A percentile compares a stretch with the other conserved stretches of the same genome.
Conservation (phyloP, 352 stramenopile species). For the Pythium aristosporum region DNA sequence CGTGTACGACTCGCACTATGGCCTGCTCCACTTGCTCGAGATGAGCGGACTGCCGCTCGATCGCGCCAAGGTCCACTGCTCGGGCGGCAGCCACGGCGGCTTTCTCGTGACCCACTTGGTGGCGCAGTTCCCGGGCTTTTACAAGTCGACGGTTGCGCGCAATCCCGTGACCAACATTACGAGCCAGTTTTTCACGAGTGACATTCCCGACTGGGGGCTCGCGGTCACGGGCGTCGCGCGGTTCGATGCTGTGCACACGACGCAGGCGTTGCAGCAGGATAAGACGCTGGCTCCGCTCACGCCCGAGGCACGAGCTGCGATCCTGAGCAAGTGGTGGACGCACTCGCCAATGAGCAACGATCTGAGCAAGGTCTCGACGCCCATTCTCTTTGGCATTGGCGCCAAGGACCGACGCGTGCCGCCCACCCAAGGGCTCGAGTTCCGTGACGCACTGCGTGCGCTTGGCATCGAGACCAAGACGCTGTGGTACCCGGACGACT, state of each 20-base stretch:
- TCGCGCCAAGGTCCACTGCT: slow-evolving; percentile 83
- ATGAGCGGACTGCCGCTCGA: slow-evolving; percentile 70
- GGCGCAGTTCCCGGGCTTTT: slow-evolving; percentile 93
- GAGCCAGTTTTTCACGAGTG: slow-evolving; percentile 90
- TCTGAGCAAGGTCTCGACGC: slow-evolving; percentile 84
- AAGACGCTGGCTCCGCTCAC: slow-evolving; percentile 36
- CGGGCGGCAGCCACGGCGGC: slow-evolving; percentile 94
- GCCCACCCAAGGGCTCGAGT: slow-evolving; percentile 91
- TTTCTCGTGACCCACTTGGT: slow-evolving; percentile 94
- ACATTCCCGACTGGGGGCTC: slow-evolving; percentile 97
- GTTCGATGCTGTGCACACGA: slow-evolving; percentile 87
- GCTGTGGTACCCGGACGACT: slow-evolving; percentile 78
- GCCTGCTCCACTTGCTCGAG: slow-evolving; percentile 68
- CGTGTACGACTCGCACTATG: slow-evolving; percentile 91
- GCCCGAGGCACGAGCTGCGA: slow-evolving; percentile 48
- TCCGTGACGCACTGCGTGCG: slow-evolving; percentile 82
- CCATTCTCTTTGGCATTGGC: slow-evolving; percentile 91
- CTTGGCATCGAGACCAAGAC: slow-evolving; percentile 53
- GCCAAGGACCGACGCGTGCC: slow-evolving; percentile 91
- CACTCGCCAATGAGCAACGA: slow-evolving; percentile 86
- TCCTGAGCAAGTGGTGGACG: slow-evolving; percentile 84
- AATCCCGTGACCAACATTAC: slow-evolving; percentile 96
- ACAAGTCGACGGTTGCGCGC: slow-evolving; percentile 85
- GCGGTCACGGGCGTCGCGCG: slow-evolving; percentile 79
- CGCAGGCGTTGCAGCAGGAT: slow-evolving; percentile 39